Conservation (phyloP, 371 early-diverging fungal genomes). For the Mucor ambiguus region DNA sequence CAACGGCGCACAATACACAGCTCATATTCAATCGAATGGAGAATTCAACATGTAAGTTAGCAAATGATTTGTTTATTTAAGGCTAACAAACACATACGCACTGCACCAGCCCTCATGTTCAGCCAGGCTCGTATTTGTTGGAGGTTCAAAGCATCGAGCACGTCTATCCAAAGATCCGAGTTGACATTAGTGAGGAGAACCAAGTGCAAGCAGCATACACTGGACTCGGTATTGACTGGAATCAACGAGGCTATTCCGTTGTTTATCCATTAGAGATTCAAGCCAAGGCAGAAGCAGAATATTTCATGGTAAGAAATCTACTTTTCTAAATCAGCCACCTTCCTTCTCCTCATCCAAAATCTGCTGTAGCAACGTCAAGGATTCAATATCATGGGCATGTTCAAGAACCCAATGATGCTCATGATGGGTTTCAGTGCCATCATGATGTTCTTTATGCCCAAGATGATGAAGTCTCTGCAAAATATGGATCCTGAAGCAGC, state of each 20-base stretch:
- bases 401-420: slow-evolving; percentile 56
- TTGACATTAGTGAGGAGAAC: slow-evolving; percentile 40
- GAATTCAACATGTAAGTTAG: slow-evolving; percentile 23
- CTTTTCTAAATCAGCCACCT: background rate
- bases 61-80: background rate
- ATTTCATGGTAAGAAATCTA: slow-evolving; percentile 42
- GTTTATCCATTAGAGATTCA: slow-evolving; percentile 43
- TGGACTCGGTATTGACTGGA: slow-evolving; percentile 40
- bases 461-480: slow-evolving; percentile 38
- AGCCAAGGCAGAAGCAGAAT: slow-evolving; percentile 49
- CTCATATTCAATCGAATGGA: slow-evolving; percentile 18
- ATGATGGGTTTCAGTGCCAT: slow-evolving; percentile 50
- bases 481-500: slow-evolving; percentile 47
- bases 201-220: slow-evolving; percentile 40
- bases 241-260: slow-evolving; percentile 35
- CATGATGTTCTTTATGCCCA: slow-evolving; percentile 53
- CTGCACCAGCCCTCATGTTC: slow-evolving; percentile 24
- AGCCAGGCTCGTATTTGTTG: slow-evolving; percentile 48
- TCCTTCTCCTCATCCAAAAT: background rate
- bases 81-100: background rate
- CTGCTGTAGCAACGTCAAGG: slow-evolving; percentile 41
- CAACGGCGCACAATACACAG: slow-evolving; percentile 14
- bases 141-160: slow-evolving; percentile 50
- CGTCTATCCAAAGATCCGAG: slow-evolving; percentile 51
- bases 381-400: slow-evolving; percentile 46